A percentile compares a stretch with the other conserved stretches of the same genome.
These are phyloP conservation scores for Syzygium aqueum DNA, from an alignment of 345 rosid genomes.

Conservation along the genomic window DNA sequence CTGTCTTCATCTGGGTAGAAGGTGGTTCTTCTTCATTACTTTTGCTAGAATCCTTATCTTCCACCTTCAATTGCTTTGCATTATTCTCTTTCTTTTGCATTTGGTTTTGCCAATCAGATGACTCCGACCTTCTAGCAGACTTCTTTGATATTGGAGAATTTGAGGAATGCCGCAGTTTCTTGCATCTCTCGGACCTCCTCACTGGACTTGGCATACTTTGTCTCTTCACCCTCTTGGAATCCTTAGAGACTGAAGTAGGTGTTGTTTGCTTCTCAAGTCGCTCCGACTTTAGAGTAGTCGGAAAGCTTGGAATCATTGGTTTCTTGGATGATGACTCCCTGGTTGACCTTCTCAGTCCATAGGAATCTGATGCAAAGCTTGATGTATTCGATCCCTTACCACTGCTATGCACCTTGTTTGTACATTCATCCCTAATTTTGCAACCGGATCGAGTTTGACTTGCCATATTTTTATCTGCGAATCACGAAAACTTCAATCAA, in stretches of 20 bases:
- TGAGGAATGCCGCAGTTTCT: constrained; percentile 19
- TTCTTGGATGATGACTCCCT: constrained; percentile 26
- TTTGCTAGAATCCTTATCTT: constrained; percentile 19
- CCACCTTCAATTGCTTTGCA: constrained; percentile 18
- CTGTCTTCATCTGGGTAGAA: constrained; percentile 3
- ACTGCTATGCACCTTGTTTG: constrained; percentile 19
- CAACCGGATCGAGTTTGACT: constrained; percentile 13
- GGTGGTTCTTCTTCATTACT: background rate
- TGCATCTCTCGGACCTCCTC: constrained; percentile 50
- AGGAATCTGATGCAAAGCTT: constrained; percentile 5
- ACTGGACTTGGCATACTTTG: constrained; percentile 17
- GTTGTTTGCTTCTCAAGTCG: constrained; percentile 34
- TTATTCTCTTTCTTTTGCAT: constrained; percentile 25
- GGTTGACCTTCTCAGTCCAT: constrained; percentile 40
- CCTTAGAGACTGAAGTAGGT: constrained; percentile 16
- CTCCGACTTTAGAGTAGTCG: constrained; percentile 39
- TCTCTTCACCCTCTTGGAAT: constrained; percentile 21
- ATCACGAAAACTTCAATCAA: background rate
- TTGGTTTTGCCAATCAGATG: constrained; percentile 13
- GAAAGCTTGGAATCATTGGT: constrained; percentile 15
- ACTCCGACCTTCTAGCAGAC: constrained; percentile 14
- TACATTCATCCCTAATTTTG: constrained; percentile 28
- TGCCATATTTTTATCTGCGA: constrained; percentile 16
- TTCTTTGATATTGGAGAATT: constrained; percentile 29
- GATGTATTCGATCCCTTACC: constrained; percentile 21